Evolutionary conservation across 176 grass and related monocot species (phyloP), one percentile per base, ranked within the genome.

Genomic region (Puccinellia tenuiflora): DNA sequence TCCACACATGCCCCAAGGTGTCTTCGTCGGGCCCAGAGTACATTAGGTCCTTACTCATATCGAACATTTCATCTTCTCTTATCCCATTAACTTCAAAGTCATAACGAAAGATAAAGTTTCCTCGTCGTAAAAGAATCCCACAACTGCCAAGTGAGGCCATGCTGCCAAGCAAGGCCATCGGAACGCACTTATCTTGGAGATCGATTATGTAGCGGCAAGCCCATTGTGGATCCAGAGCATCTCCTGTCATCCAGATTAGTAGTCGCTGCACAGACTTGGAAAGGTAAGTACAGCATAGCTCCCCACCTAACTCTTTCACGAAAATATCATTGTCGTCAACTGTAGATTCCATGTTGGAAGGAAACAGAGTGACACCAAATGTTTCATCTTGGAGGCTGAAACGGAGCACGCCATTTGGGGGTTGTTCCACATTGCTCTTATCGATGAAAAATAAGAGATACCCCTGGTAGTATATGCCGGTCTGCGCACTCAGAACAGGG

Each of bases 361-460:
- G 18, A 12, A 83, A 20, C 13, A 14, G 28, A 62, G 68, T 83
- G 53, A 74, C 7, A 24, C 81, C 81, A 35, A 62, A 83, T 2
- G 81, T 83, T 83, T 83, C 81, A 4, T 83, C 68, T 35, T 17
- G 9, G 22, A 83, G 68, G 39, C 39, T 74, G 81, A 83, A 83
- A 34, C 68, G 68, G 18, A 83, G 26, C 20, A 83, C 20, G 7
- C 52, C 80, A 0, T 22, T 28, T 2, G 38, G 68, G 22, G 80
- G 52, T 1, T 16, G 11, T 6, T 43, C 22, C 17, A 22, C 18
- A 5, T 47, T 17, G 6, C 5, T 13, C 53, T 73, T 83, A 12
- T 25, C 0, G 7, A 83, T 47, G 42, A 62, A 83, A 46, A 34
- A 83, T 2, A 73, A 34, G 0, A 83, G 68, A 6, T 25, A 14